These are phyloP conservation scores for Mycosphaerella sp. DNA, from an alignment of 2,329 filamentous ascomycete species.

Conservation along the genomic window DNA sequence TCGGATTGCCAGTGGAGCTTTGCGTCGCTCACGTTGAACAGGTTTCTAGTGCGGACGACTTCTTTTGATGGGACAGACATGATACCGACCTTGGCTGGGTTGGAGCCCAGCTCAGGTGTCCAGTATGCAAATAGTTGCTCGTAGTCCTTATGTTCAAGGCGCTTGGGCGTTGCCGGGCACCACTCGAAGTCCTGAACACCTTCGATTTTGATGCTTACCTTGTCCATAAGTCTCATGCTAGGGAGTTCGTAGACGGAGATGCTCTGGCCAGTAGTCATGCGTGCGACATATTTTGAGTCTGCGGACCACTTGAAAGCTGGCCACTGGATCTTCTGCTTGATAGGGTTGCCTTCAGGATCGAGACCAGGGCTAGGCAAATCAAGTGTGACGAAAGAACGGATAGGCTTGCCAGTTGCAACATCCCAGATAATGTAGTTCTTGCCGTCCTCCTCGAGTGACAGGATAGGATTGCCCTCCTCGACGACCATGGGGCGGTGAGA, in stretches of 20 bases:
- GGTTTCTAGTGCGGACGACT: conserved; percentile 85
- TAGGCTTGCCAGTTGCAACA: conserved; percentile 77
- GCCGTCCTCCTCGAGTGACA: conserved; percentile 77
- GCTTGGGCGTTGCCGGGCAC: conserved; percentile 75
- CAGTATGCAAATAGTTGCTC: conserved; percentile 98
- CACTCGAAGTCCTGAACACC: conserved; percentile 97
- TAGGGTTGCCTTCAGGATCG: conserved; percentile 57
- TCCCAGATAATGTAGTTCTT: conserved; percentile 99
- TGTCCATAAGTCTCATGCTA: conserved; percentile 82
- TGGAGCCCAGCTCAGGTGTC: conserved; percentile 97
- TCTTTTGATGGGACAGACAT: conserved; percentile 97
- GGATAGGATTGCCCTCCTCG: conserved; percentile 77
- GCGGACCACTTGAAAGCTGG: conserved; percentile 99
- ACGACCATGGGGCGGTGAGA: conserved; percentile 90
- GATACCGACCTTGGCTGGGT: conserved; percentile 91
- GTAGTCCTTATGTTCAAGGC: conserved; percentile 81
- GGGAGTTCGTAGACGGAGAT: conserved; percentile 90
- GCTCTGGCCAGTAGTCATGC: conserved; percentile 78
- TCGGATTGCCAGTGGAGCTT: conserved; percentile 99
- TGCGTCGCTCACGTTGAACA: conserved; percentile 96
- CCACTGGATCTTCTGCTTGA: conserved; percentile 94
- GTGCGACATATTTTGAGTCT: conserved; percentile 93
- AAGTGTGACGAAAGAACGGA: conserved; percentile 88
- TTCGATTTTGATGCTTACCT: conserved; percentile 91
- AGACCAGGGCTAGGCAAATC: conserved; percentile 62